Conservation (phyloP, 768 basidiomycete species). For the Auriscalpium orientale region DNA sequence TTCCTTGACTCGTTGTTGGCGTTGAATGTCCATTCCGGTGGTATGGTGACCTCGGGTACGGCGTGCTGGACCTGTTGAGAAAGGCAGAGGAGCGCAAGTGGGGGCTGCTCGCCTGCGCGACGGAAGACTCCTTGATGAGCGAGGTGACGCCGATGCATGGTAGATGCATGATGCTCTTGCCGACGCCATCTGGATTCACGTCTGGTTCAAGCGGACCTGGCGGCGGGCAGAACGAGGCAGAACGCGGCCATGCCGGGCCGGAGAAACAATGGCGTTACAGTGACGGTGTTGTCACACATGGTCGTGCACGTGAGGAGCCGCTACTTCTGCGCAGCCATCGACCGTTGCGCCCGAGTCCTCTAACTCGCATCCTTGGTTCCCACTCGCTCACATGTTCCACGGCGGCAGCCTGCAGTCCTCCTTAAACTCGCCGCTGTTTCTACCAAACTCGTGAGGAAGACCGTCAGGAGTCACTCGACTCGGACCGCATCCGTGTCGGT, state of each 20-base stretch:
- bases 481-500: too few species aligned
- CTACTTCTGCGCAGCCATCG: too few species aligned
- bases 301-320: too few species aligned
- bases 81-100: background rate
- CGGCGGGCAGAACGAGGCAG: background rate
- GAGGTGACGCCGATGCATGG: too few species aligned
- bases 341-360: too few species aligned
- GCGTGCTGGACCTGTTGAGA: constrained; percentile 77
- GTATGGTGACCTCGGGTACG: constrained; percentile 96
- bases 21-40: too few species aligned
- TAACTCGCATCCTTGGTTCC: too few species aligned
- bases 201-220: constrained; percentile 4
- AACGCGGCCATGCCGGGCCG: too few species aligned
- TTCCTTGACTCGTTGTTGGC: too few species aligned
- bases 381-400: background rate
- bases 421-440: constrained; percentile 5
- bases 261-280: too few species aligned
- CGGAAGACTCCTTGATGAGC: constrained; percentile 92
- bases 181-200: constrained; percentile 72
- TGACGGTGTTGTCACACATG: too few species aligned
- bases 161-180: constrained; percentile 98
- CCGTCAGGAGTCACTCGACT: background rate
- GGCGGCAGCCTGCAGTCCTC: background rate
- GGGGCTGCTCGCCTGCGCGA: constrained; percentile 60
- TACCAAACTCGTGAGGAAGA: background rate